Evolutionary conservation across 352 stramenopile genomes (phyloP).

Genomic region (Blastocystis sp.): DNA sequence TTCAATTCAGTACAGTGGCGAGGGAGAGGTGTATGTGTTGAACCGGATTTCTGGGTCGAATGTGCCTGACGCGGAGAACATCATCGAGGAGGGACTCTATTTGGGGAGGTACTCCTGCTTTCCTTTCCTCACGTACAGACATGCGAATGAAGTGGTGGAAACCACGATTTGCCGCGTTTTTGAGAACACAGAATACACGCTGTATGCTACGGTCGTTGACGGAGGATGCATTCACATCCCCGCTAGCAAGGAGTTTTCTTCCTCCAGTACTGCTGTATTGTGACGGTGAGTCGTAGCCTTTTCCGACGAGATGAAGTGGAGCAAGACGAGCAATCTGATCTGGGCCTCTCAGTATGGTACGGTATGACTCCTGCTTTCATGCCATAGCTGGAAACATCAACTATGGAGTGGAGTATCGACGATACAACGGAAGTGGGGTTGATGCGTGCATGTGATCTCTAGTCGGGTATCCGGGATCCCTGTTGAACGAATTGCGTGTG

Average conservation of each 20-base stretch:
- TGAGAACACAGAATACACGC: slow-evolving; percentile 57
- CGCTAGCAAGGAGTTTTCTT: neutral
- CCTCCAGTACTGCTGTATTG: neutral
- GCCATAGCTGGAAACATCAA: slow-evolving; percentile 16
- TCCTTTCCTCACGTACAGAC: neutral
- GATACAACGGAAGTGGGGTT: slow-evolving; percentile 19
- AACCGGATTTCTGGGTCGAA: slow-evolving; percentile 37
- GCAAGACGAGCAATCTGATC: slow-evolving; percentile 42
- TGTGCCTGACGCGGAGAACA: slow-evolving; percentile 31
- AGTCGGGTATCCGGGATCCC: slow-evolving; percentile 39
- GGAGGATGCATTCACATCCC: slow-evolving; percentile 41
- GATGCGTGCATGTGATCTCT: neutral
- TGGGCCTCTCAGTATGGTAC: slow-evolving; percentile 28
- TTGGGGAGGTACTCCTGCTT: neutral
- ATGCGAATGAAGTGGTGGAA: slow-evolving; percentile 20
- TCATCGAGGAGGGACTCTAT: slow-evolving; percentile 48
- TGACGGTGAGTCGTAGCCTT: slow-evolving; percentile 15
- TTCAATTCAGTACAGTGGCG: slow-evolving; percentile 35
- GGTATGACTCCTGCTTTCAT: neutral
- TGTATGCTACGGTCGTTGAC: slow-evolving; percentile 49
- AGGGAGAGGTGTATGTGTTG: slow-evolving; percentile 34
- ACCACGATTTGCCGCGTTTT: slow-evolving; percentile 33
- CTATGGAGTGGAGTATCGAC: slow-evolving; percentile 44
- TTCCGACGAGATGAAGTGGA: slow-evolving; percentile 52
- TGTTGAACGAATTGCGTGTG: slow-evolving; percentile 6